Conservation (phyloP, 805 yeast genomes). For the Myxozyma neotropica region DNA sequence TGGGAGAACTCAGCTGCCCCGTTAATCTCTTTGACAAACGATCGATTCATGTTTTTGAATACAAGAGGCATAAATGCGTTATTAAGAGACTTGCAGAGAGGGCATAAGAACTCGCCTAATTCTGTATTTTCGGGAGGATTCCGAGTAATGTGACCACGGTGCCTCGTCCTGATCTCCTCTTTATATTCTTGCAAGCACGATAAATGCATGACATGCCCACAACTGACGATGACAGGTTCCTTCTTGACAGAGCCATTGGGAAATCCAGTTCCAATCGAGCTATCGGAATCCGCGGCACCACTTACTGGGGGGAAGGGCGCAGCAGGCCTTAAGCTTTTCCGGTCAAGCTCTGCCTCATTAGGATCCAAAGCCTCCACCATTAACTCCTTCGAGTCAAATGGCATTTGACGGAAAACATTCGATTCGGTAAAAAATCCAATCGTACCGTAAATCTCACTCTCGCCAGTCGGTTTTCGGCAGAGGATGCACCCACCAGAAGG, state of each 20-base stretch:
- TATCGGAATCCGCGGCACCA: conserved; percentile 40
- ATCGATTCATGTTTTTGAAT: conserved; percentile 53
- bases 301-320: neutral
- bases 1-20: conserved; percentile 14
- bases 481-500: conserved; percentile 77
- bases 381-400: conserved; percentile 67
- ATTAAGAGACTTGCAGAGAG: conserved; percentile 84
- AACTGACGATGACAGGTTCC: conserved; percentile 59
- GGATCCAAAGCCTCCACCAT: conserved; percentile 50
- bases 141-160: conserved; percentile 73
- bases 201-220: conserved; percentile 94
- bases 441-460: conserved; percentile 73
- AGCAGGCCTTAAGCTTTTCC: neutral
- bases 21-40: conserved; percentile 23
- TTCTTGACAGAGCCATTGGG: conserved; percentile 41
- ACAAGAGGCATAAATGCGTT: conserved; percentile 80
- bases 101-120: conserved; percentile 79
- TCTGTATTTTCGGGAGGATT: conserved; percentile 76
- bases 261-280: conserved; percentile 74
- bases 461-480: conserved; percentile 74
- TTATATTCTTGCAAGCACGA: conserved; percentile 71
- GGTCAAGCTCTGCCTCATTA: conserved; percentile 43
- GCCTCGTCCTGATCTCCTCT: conserved; percentile 54
- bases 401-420: conserved; percentile 64
- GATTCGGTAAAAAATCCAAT: conserved; percentile 62